Base-by-base conservation (phyloP, 2,329 filamentous ascomycete genomes). In the Botrytis byssoidea region DNA sequence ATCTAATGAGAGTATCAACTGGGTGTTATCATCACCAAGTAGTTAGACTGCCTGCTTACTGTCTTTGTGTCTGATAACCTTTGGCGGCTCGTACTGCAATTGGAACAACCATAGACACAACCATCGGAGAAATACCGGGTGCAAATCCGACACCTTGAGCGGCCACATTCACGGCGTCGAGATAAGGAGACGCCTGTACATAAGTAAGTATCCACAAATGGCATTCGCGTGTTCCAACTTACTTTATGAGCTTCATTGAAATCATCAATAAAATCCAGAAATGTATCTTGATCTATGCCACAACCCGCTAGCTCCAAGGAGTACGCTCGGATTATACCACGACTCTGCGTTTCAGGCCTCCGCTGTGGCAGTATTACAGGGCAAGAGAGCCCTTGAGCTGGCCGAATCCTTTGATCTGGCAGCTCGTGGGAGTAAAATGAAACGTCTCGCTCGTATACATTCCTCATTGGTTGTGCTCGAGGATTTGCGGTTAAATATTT, bases 321-420 rank as follows among this genome's bases (percentile, higher is more conserved):
- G 75, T 88, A 88, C 3, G 70, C 70, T 1, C 85, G 85, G 20
- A 84, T 82, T 5, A 87, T 80, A 77, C 88, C 88, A 0, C 86
- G 82, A 0, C 79, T 76, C 55, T 84, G 84, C 29, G 82, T 80
- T 48, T 83, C 81, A 0, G 86, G 86, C 7, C 85, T 82, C 4
- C 86, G 79, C 73, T 88, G 87, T 0, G 86, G 85, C 6, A 88
- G 79, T 22, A 88, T 83, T n/a, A 88, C 83, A 0, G 86, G 86
- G 63, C 81, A 80, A n/a, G 63, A 70, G 1, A 73, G 66, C 29
- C 57, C 35, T 44, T 59, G n/a, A 6, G 9, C 51, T 5, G 51
- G 22, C 18, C 9, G 35, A 35, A 10, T 32, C 40, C 29, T 40
- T 32, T 42, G 40, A 44, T n/a, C 20, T 8, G 51, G 51, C 37